These are phyloP conservation scores for Nannochloris sp. DNA, from an alignment of 139 green algal genomes.

Conservation along the genomic window DNA sequence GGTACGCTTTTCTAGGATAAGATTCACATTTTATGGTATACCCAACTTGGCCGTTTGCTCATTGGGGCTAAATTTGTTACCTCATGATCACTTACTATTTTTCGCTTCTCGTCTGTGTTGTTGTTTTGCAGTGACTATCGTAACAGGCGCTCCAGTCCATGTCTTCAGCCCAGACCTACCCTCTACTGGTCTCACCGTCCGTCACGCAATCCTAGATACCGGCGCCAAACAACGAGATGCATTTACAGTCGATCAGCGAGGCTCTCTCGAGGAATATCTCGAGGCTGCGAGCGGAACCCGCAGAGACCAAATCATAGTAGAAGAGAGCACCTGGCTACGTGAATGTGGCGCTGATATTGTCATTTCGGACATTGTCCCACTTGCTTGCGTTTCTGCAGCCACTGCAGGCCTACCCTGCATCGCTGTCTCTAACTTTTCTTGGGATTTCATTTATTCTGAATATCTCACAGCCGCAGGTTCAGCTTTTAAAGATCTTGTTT, in stretches of 20 bases:
- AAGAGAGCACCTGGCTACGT: constrained; percentile 46
- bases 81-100: not conserved
- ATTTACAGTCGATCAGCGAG: constrained; percentile 51
- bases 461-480: constrained; percentile 29
- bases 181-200: constrained; percentile 6
- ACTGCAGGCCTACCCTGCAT: constrained; percentile 42
- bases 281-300: constrained; percentile 6
- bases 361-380: constrained; percentile 55
- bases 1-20: not conserved
- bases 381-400: constrained; percentile 49
- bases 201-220: constrained; percentile 41
- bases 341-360: constrained; percentile 28
- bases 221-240: constrained; percentile 56
- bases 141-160: constrained; percentile 24
- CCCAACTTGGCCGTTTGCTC: too few species aligned
- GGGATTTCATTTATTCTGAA: constrained; percentile 66
- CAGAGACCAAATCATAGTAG: constrained; percentile 27
- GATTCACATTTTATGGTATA: too few species aligned
- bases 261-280: constrained; percentile 43
- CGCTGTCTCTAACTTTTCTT: constrained; percentile 63
- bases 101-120: not conserved
- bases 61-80: not conserved
- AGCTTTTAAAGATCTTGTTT: constrained; percentile 8
- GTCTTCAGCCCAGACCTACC: constrained; percentile 26
- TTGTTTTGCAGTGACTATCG: constrained; percentile 32